Evolutionary conservation across 192 early-diverging fungal genomes (phyloP), one percentile per base, ranked within the genome.

Genomic region (Globomyces pollinis-pini): DNA sequence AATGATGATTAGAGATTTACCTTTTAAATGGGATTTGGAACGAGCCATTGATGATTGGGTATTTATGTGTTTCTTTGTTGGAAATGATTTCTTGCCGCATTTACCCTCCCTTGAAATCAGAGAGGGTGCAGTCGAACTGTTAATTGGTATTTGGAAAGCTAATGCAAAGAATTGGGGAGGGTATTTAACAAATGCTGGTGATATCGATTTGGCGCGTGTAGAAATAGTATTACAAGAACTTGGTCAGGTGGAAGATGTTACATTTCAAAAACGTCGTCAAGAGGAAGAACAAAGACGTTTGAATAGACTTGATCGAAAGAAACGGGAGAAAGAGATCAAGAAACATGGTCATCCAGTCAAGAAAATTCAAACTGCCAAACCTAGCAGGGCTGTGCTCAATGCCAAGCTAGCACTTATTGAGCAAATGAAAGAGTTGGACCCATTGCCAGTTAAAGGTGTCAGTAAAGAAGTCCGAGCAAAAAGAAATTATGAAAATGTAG

Each of bases 31-130:
- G 72, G 82, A 93, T 61, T 73, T 94, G 15, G 96, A 99, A 67
- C 84, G 92, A 21, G 86, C 94, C 18, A 88, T 97, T 44, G 96
- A 99, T 67, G 96, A 99, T 62, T 99, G 91, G 67, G 84, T 97
- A 1, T 77, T 99, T 23, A 76, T 97, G 62, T 86, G 83, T 45
- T 85, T 97, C 71, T 93, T 98, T 70, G 86, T 98, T 24, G 96
- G 96, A 49, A 98, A 98, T 69, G 96, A 98, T 72, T 99, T 96
- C 70, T 65, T 99, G 59, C 96, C 96, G 38, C 90, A 90, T 68
- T 65, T 98, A 34, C 93, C 93, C 33, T 89, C 87, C 56, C 75
- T 98, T 31, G 90, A 96, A 54, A 99, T 99, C 62, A 86, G 86
- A 24, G 89, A 94, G 70, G 92, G 92, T 47, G 93, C 92, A 0